Evolutionary conservation across 1,284 basidiomycete genomes (phyloP).

Genomic region (Ustilago crameri): DNA sequence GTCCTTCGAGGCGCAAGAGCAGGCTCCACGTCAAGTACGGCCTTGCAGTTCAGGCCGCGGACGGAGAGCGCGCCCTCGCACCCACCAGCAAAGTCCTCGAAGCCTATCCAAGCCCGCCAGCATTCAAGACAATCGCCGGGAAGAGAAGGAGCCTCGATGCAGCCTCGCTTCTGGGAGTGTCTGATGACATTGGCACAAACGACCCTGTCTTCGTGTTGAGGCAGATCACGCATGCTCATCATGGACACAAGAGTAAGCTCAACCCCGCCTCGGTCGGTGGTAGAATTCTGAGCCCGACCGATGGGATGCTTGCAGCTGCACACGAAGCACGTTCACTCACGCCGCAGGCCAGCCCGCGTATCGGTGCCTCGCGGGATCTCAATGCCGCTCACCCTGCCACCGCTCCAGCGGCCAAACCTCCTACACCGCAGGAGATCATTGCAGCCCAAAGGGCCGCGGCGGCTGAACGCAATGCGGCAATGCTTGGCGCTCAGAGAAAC

Average conservation of each 20-base stretch:
- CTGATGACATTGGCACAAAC: conserved; percentile 79
- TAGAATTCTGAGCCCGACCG: conserved; percentile 48
- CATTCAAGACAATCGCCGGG: conserved; percentile 72
- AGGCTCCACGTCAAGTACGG: conserved; percentile 82
- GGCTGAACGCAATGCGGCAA: conserved; percentile 84
- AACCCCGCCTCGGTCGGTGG: conserved; percentile 12
- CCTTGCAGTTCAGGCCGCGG: conserved; percentile 70
- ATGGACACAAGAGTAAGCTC: conserved; percentile 19
- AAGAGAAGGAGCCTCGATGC: conserved; percentile 91
- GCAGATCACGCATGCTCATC: conserved; percentile 45
- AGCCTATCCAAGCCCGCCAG: conserved; percentile 77
- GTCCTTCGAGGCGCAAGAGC: conserved; percentile 82
- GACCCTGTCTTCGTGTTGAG: conserved; percentile 88
- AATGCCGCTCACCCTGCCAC: conserved; percentile 69
- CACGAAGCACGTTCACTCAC: conserved; percentile 61
- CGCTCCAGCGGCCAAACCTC: conserved; percentile 5
- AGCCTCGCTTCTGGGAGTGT: conserved; percentile 72
- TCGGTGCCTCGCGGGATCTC: conserved; percentile 11
- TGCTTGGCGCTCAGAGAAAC: conserved; percentile 84
- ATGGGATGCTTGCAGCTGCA: conserved; percentile 68
- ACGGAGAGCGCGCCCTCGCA: conserved; percentile 47
- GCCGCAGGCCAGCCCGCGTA: conserved; percentile 18
- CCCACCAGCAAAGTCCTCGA: conserved; percentile 72
- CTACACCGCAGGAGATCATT: conserved; percentile 85
- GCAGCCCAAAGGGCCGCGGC: conserved; percentile 87